Conservation (phyloP, 352 stramenopile genomes). For the Phytophthora cryptogea region DNA sequence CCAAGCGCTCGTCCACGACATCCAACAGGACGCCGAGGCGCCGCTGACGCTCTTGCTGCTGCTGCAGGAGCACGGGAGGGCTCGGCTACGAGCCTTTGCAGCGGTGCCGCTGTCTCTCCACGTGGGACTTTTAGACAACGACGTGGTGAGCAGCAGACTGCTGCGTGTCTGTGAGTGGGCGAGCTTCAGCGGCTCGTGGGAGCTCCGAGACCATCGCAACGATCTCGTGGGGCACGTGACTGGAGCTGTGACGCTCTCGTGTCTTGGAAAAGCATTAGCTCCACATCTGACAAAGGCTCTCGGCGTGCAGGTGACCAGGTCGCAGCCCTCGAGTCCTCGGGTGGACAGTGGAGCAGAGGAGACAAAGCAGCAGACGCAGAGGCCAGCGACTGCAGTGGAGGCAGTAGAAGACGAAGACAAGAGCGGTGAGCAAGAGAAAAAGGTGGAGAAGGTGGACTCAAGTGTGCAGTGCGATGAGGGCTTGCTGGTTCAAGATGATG, state of each 20-base stretch:
- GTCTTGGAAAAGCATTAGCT: slow-evolving; percentile 44
- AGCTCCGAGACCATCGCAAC: slow-evolving; percentile 39
- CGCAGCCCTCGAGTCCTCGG: slow-evolving; percentile 9
- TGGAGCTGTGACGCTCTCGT: slow-evolving; percentile 46
- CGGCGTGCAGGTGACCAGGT: slow-evolving; percentile 35
- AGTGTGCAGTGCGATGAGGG: slow-evolving; percentile 41
- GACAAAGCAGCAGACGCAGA: neutral
- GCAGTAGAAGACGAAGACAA: neutral
- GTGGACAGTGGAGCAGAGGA: slow-evolving; percentile 2
- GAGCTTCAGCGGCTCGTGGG: slow-evolving; percentile 37
- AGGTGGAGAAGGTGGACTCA: slow-evolving; percentile 25
- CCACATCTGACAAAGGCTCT: slow-evolving; percentile 39
- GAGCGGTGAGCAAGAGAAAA: neutral
- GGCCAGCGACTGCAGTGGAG: neutral
- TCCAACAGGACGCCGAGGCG: slow-evolving; percentile 30
- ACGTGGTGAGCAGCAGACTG: slow-evolving; percentile 8
- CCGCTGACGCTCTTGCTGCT: slow-evolving; percentile 46
- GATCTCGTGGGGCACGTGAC: slow-evolving; percentile 22
- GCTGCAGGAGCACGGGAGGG: slow-evolving; percentile 34
- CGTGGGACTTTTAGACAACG: slow-evolving; percentile 16
- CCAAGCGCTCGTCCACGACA: slow-evolving; percentile 25
- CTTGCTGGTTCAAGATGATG: slow-evolving; percentile 5
- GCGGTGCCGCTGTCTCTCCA: slow-evolving; percentile 38
- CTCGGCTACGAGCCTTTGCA: slow-evolving; percentile 41
- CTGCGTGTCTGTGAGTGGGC: slow-evolving; percentile 53